phyloP scores from a whole-genome alignment of 805 yeast genomes.

The Starmerella stellata region DNA sequence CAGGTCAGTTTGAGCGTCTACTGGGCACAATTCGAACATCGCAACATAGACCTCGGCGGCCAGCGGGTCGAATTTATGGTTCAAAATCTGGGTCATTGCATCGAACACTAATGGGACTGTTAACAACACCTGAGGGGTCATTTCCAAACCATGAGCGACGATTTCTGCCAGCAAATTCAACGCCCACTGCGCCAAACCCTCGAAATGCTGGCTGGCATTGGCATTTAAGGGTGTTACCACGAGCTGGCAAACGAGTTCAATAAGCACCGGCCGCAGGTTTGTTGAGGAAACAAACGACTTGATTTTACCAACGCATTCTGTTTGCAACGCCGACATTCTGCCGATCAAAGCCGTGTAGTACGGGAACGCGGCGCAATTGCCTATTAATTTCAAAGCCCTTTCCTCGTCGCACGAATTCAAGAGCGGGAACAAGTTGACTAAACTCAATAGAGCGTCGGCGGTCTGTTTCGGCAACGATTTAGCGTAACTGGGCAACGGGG shows the following conservation, averaged over 20 bases:
- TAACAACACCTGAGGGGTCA: background rate
- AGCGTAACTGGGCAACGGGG: constrained; percentile 22
- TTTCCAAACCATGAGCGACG: background rate
- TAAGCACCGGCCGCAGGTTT: background rate
- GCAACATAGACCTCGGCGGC: background rate
- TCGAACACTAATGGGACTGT: background rate
- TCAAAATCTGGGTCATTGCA: background rate
- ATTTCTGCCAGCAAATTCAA: background rate
- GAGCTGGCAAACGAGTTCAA: background rate
- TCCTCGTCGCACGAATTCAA: constrained; percentile 1
- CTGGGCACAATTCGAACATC: background rate
- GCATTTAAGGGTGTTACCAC: background rate
- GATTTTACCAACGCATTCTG: constrained; percentile 29
- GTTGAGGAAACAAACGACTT: background rate
- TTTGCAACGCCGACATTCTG: constrained; percentile 44
- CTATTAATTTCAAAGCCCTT: constrained; percentile 5
- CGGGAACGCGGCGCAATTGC: constrained; percentile 13
- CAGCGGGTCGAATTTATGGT: background rate
- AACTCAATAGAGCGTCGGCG: constrained; percentile 35
- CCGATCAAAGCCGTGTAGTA: constrained; percentile 5
- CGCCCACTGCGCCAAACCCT: background rate
- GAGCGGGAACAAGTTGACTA: constrained; percentile 7
- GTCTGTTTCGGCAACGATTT: constrained; percentile 30
- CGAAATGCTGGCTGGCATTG: background rate
- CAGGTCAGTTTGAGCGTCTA: background rate